Percentiles rank a stretch among this genome's conserved stretches.
Evolutionary conservation across 768 basidiomycete genomes (phyloP).

Genomic region (Suillus decipiens): DNA sequence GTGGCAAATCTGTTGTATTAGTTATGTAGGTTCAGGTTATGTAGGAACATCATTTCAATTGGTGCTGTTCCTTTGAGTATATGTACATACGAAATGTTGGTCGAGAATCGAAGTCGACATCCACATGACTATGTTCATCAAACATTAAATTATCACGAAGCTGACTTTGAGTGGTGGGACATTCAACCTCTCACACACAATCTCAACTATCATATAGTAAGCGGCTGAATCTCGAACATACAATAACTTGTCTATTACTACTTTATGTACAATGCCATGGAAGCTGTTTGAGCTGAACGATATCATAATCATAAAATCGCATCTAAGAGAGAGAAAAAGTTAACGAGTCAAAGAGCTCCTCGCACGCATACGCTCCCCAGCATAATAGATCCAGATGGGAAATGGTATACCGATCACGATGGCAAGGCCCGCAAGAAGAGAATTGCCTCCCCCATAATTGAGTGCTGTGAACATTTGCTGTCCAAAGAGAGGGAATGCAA

Average conservation of each 20-base stretch:
- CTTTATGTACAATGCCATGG: background rate
- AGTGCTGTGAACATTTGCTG: conserved; percentile 27
- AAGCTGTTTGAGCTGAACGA: background rate
- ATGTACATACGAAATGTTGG: no score
- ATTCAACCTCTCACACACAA: no score
- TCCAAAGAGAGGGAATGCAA: conserved; percentile 70
- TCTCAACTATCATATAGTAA: background rate
- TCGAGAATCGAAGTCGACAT: no score
- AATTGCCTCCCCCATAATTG: conserved; percentile 68
- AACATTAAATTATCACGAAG: no score
- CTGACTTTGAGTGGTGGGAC: no score
- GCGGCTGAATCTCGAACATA: background rate
- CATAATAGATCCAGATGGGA: background rate
- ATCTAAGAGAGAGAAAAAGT: conserved; percentile 22
- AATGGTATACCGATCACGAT: background rate
- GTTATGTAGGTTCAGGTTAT: no score
- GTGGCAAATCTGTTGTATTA: no score
- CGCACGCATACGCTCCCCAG: background rate
- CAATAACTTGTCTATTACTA: background rate
- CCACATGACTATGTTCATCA: no score
- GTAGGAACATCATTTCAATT: no score
- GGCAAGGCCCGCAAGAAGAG: conserved; percentile 31
- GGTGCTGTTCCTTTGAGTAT: no score
- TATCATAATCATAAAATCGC: background rate
- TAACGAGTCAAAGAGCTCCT: background rate